A percentile compares a stretch with the other conserved stretches of the same genome.
phyloP scores from a whole-genome alignment of 1,139 yeast species.

The Yamadazyma conglobata region DNA sequence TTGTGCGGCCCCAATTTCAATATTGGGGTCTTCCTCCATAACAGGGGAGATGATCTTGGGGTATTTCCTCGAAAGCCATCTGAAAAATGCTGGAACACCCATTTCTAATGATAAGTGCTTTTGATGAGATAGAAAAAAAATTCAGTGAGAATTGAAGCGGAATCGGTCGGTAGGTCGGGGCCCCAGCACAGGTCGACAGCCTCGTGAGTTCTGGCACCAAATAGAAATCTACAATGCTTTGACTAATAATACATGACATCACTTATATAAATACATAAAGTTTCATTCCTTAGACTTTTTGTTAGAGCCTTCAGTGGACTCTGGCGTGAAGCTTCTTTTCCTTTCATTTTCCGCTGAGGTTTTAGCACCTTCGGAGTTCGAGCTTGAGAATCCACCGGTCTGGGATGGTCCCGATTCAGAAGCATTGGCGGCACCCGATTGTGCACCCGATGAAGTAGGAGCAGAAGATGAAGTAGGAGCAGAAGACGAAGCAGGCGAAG shows the following conservation, averaged over 20 bases:
- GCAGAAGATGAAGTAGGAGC: neutral
- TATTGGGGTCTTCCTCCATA: conserved; percentile 64
- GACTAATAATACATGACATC: no score
- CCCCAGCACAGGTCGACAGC: no score
- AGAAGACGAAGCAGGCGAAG: neutral
- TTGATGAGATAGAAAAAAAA: neutral
- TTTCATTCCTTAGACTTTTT: conserved; percentile 18
- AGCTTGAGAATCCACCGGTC: no score
- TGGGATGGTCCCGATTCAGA: no score
- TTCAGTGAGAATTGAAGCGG: no score
- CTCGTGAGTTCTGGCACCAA: no score
- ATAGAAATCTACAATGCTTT: no score
- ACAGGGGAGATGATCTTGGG: conserved; percentile 94
- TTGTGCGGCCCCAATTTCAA: conserved; percentile 52
- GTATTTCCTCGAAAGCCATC: conserved; percentile 92
- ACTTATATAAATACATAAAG: no score
- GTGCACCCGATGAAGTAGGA: no score
- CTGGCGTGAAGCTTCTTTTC: conserved; percentile 16
- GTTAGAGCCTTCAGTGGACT: conserved; percentile 8
- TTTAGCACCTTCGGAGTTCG: no score
- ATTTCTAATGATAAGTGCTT: conserved; percentile 15
- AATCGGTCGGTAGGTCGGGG: no score
- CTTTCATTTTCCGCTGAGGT: conserved; percentile 14
- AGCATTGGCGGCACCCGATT: no score
- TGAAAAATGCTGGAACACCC: conserved; percentile 95